These are phyloP conservation scores for Plasmodium relictum DNA, from an alignment of 169 alveolate genomes.

Conservation along the genomic window DNA sequence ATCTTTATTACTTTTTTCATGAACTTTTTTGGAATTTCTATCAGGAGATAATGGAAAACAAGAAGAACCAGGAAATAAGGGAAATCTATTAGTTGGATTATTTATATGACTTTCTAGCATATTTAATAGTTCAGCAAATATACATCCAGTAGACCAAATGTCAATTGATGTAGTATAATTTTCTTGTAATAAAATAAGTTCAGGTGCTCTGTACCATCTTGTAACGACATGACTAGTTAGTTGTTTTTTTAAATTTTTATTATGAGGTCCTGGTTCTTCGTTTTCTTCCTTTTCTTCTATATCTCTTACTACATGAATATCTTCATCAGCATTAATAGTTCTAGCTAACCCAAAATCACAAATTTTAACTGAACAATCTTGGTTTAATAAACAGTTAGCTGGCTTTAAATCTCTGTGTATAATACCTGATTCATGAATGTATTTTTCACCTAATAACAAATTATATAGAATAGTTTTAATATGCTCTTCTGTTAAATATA, in stretches of 20 bases:
- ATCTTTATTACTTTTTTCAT: constrained; percentile 89
- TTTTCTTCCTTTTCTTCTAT: constrained; percentile 76
- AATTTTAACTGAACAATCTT: constrained; percentile 98
- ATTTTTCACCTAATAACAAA: constrained; percentile 95
- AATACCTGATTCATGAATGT: constrained; percentile 96
- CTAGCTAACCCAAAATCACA: constrained; percentile 99
- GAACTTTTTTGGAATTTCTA: constrained; percentile 86
- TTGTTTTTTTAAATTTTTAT: constrained; percentile 91
- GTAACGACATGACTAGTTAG: constrained; percentile 99
- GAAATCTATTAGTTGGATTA: constrained; percentile 95
- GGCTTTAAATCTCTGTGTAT: constrained; percentile 99
- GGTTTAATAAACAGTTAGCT: constrained; percentile 96
- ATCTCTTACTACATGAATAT: constrained; percentile 48
- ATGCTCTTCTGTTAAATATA: constrained; percentile 95
- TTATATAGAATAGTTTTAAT: constrained; percentile 93
- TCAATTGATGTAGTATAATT: constrained; percentile 98
- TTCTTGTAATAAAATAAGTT: constrained; percentile 96
- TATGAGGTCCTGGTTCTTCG: constrained; percentile 79
- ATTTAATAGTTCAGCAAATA: constrained; percentile 95
- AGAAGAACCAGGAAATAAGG: constrained; percentile 97
- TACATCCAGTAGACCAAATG: constrained; percentile 99
- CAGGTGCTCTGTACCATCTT: constrained; percentile 99
- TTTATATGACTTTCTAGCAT: constrained; percentile 95
- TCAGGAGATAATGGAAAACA: constrained; percentile 98
- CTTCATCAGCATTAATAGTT: constrained; percentile 79